phyloP scores from a whole-genome alignment of 352 stramenopile genomes.

The Elongisporangium anandrum region DNA sequence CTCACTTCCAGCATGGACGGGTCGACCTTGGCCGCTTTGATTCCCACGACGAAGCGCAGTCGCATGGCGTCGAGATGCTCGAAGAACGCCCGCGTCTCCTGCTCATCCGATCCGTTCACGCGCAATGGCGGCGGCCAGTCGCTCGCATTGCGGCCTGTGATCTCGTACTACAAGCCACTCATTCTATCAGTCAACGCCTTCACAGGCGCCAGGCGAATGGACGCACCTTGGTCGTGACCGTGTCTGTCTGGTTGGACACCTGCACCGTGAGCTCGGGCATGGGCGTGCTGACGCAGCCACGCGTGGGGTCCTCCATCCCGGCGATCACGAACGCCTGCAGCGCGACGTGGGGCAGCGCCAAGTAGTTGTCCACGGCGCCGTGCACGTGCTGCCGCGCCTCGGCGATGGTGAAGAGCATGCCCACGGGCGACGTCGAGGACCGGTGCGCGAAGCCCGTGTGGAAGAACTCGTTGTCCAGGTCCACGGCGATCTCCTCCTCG shows the following conservation, averaged over 20 bases:
- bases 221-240: no score
- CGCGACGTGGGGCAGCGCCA: constrained; percentile 39
- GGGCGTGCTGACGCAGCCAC: no score
- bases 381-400: constrained; percentile 70
- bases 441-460: constrained; percentile 37
- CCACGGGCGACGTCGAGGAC: constrained; percentile 52
- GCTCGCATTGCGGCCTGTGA: constrained; percentile 31
- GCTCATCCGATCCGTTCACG: constrained; percentile 15
- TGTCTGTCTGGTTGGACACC: no score
- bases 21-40: constrained; percentile 22
- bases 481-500: constrained; percentile 62
- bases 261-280: constrained; percentile 51
- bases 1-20: neutral
- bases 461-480: constrained; percentile 63
- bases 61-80: constrained; percentile 62
- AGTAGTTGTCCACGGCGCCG: constrained; percentile 59
- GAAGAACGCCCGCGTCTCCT: constrained; percentile 55
- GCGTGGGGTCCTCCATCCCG: no score
- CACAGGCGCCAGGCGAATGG: no score
- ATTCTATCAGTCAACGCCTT: no score
- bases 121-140: constrained; percentile 52
- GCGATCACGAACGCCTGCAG: constrained; percentile 50
- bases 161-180: constrained; percentile 33
- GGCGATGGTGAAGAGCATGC: constrained; percentile 67
- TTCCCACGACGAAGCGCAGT: constrained; percentile 47